These are phyloP conservation scores for Apophysomyces trapeziformis DNA, from an alignment of 371 early-diverging fungal species.

Conservation along the genomic window DNA sequence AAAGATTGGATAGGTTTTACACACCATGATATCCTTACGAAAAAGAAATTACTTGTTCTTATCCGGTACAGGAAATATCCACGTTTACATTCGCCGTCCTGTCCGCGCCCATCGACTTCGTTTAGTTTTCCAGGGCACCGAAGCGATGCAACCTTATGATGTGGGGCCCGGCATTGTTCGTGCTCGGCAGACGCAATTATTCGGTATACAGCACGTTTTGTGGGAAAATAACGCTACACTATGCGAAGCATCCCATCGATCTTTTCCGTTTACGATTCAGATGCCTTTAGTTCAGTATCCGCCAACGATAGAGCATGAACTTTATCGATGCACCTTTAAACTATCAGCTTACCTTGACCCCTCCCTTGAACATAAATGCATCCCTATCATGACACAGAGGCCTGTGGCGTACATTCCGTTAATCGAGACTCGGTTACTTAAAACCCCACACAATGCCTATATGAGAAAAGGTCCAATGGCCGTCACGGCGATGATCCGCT, in stretches of 20 bases:
- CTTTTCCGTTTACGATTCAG: constrained; percentile 44
- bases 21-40: no score
- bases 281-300: constrained; percentile 48
- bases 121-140: constrained; percentile 35
- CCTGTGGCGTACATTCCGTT: constrained; percentile 38
- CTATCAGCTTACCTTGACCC: constrained; percentile 33
- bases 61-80: neutral
- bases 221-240: constrained; percentile 34
- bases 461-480: constrained; percentile 12
- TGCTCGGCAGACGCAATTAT: constrained; percentile 20
- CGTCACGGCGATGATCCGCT: constrained; percentile 21
- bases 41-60: no score
- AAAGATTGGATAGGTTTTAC: no score
- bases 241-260: constrained; percentile 20
- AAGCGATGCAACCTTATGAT: constrained; percentile 13
- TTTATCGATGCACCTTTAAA: constrained; percentile 37
- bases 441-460: constrained; percentile 23
- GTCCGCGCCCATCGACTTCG: constrained; percentile 27
- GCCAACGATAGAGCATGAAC: constrained; percentile 32
- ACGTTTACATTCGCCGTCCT: neutral
- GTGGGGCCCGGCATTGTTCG: neutral
- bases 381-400: constrained; percentile 6
- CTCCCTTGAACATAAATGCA: constrained; percentile 11
- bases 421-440: constrained; percentile 37
- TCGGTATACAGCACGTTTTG: constrained; percentile 38